Evolutionary conservation across 108 stramenopile genomes (phyloP), one percentile per base, ranked within the genome.

Genomic region (Nannochloropsis salina): DNA sequence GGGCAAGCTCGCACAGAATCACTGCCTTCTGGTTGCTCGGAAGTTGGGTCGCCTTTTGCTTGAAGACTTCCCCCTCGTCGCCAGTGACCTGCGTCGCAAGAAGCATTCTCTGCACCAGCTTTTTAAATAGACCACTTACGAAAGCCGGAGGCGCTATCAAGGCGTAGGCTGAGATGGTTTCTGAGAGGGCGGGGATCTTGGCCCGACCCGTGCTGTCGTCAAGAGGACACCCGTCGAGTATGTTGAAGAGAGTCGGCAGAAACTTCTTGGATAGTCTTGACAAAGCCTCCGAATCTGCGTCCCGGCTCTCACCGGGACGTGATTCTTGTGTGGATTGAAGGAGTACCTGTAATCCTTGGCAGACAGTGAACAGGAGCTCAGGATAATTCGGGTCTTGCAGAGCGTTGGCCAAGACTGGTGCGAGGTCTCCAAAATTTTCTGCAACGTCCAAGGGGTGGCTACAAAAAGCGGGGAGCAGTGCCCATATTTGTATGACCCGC

Each of bases 91-190:
- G 61, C 15, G 86, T 88, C 8, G 87, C 87, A 45, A 87, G 79
- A 9, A 90, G 42, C 86, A 90, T 21, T 87, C 88, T 89, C 83
- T 90, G 90, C 84, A 90, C 41, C 8, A 90, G 87, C 84, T 87
- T 89, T 47, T 89, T 90, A 84, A 90, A 88, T 3, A 90, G 80
- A 5, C 42, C 18, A 10, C 83, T n/a, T 18, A 90, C 84, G 44
- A 90, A 88, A 6, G 84, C 44, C 9, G 86, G 86, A 41, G 90
- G 89, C 9, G 89, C 86, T 9, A 90, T 43, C 41, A 83, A 81
- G 22, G 89, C 90, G n/a, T 87, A 42, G 9, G 90, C 86, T 6
- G 89, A 83, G 20, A 85, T 82, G 20, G 89, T 86, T 8, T 83
- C 86, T 22, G 86, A 86, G 45, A 89, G 47, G n/a, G 89, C 83